Evolutionary conservation across 495 filamentous ascomycete genomes (phyloP).

Genomic region (Lasiosphaeria ovina): DNA sequence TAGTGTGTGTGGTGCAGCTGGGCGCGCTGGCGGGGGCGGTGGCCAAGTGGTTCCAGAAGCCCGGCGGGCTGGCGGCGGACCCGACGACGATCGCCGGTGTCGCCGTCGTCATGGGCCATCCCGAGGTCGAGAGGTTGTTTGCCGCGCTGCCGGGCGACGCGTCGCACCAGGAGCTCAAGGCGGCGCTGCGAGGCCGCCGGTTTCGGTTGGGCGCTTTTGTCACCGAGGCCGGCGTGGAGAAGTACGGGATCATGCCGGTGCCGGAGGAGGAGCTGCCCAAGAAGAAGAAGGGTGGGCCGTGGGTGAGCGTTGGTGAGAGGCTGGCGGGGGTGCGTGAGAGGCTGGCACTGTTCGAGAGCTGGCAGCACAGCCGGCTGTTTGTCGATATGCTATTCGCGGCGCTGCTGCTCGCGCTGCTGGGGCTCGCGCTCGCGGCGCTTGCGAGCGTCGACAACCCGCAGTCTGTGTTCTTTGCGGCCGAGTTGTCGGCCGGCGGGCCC

Average conservation of each 20-base stretch:
- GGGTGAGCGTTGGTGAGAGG: neutral
- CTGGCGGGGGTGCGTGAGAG: neutral
- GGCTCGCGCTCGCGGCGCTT: constrained; percentile 18
- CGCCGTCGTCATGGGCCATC: constrained; percentile 31
- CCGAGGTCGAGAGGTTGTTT: constrained; percentile 26
- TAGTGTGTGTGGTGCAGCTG: constrained; percentile 15
- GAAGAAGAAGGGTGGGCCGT: neutral
- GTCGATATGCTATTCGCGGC: constrained; percentile 16
- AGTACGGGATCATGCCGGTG: constrained; percentile 30
- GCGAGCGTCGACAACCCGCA: constrained; percentile 18
- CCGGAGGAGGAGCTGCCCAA: constrained; percentile 5
- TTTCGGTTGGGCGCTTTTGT: constrained; percentile 24
- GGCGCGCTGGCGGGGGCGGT: constrained; percentile 14
- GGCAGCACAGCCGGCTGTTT: constrained; percentile 19
- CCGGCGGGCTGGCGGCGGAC: constrained; percentile 21
- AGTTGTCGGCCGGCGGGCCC: neutral
- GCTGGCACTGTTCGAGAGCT: constrained; percentile 14
- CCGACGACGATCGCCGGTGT: constrained; percentile 31
- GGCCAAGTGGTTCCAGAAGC: constrained; percentile 22
- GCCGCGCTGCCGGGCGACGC: constrained; percentile 21
- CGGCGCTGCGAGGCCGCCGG: constrained; percentile 18
- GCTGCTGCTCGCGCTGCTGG: constrained; percentile 19
- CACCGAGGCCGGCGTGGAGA: constrained; percentile 14
- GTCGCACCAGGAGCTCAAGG: constrained; percentile 15
- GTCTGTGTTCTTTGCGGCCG: constrained; percentile 14